Evolutionary conservation across 371 early-diverging fungal species (phyloP), one percentile per base, ranked within the genome.

Genomic region (Blakeslea trispora): DNA sequence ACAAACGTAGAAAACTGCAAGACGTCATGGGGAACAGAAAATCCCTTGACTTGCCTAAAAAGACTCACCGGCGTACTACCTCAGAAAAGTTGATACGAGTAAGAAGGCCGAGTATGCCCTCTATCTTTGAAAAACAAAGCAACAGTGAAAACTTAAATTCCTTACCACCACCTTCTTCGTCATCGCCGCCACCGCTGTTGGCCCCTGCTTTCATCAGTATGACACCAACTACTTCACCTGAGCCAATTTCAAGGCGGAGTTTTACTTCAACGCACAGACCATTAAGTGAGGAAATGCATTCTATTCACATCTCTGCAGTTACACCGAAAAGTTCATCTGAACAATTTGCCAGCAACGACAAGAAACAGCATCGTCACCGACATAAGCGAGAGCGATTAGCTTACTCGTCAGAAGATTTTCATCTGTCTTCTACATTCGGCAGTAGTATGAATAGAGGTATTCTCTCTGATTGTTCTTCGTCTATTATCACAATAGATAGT

Each of bases 21-120:
- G n/a, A n/a, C n/a, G n/a, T n/a, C n/a, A 32, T 15, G 28, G n/a
- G 10, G 55, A 51, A 1, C 28, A 52, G 45, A 45, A 59, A 59
- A 32, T 52, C 59, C 4, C 1, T 45, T 4, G 59, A 51, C 13
- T 34, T 13, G 5, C 15, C 40, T 15, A 18, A 28, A 11, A 41
- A 42, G 48, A 47, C 53, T 1, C 53, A 59, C 22, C 45, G 47
- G 34, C 9, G 53, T 41, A 39, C 48, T 28, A 11, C 22, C 13
- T 60, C 49, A 13, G 54, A 61, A 8, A 61, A 57, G 34, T 44
- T 46, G 14, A 41, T 40, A 28, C 35, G 44, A 34, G 50, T 49
- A 11, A 23, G 66, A 45, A 52, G 61, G 41, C 66, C 66, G 13
- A 65, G 66, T 18, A 45, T 65, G 22, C 66, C 66, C 15, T 65